Conservation (phyloP, 2,329 filamentous ascomycete species). For the Fusarium sublunatum region DNA sequence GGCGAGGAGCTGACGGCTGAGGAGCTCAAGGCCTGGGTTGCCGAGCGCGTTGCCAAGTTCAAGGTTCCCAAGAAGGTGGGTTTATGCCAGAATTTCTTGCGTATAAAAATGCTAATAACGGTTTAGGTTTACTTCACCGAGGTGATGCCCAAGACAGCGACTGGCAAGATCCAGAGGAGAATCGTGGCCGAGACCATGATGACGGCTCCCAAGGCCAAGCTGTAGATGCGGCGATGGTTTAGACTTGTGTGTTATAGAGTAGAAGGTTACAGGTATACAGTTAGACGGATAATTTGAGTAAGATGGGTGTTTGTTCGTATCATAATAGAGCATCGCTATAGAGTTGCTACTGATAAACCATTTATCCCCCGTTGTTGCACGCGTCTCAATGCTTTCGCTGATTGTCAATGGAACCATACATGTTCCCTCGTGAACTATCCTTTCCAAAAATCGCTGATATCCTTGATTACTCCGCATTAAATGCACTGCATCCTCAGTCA, state of each 20-base stretch:
- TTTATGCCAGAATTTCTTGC: slow-evolving; percentile 1
- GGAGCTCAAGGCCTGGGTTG: slow-evolving; percentile 75
- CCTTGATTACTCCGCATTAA: slow-evolving; percentile 28
- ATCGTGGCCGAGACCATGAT: slow-evolving; percentile 89
- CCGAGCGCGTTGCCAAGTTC: slow-evolving; percentile 79
- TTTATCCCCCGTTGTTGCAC: slow-evolving; percentile 15
- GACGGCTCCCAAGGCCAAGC: slow-evolving; percentile 67
- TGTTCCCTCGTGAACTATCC: background rate
- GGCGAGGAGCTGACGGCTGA: slow-evolving; percentile 66
- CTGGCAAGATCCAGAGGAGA: slow-evolving; percentile 86
- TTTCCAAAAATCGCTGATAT: background rate
- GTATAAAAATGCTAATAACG: background rate
- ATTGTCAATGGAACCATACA: background rate
- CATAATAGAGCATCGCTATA: slow-evolving; percentile 23
- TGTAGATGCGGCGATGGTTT: slow-evolving; percentile 53
- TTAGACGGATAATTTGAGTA: background rate
- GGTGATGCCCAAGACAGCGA: slow-evolving; percentile 91
- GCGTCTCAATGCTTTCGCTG: background rate
- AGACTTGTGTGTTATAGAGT: slow-evolving; percentile 1
- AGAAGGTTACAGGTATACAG: background rate
- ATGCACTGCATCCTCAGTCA: slow-evolving; percentile 26
- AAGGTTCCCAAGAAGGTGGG: slow-evolving; percentile 85
- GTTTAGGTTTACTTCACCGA: slow-evolving; percentile 80
- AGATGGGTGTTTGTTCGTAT: slow-evolving; percentile 23
- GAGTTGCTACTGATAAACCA: slow-evolving; percentile 9